phyloP scores from a whole-genome alignment of 169 alveolate genomes.

The Eimeria necatrix region DNA sequence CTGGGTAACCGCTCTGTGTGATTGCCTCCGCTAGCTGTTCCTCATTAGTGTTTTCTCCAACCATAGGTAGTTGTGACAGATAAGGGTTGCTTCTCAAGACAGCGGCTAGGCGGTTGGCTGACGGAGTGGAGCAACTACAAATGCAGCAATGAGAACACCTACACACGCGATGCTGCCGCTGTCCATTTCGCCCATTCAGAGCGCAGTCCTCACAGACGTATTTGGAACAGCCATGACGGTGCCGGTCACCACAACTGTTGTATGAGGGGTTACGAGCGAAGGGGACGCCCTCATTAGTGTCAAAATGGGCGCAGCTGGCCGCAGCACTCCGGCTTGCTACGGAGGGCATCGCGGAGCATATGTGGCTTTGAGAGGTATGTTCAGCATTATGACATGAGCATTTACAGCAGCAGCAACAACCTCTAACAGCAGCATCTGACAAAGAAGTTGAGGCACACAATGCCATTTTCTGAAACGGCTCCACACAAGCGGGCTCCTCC shows the following conservation, averaged over 20 bases:
- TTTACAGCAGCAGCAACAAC: constrained; percentile 63
- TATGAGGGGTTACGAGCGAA: neutral
- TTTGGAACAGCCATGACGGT: neutral
- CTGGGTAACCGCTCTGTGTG: constrained; percentile 52
- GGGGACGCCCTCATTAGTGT: neutral
- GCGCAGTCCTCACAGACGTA: neutral
- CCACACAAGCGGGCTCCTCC: neutral
- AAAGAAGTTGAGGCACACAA: constrained; percentile 9
- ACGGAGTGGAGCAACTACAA: constrained; percentile 9
- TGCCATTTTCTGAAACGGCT: constrained; percentile 10
- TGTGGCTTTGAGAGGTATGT: neutral
- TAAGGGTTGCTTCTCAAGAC: constrained; percentile 10
- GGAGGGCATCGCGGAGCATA: neutral
- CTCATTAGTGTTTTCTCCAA: constrained; percentile 25
- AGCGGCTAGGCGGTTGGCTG: neutral
- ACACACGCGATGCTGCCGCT: constrained; percentile 6
- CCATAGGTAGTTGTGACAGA: constrained; percentile 16
- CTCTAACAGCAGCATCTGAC: neutral
- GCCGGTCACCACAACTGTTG: neutral
- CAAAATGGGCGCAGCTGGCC: neutral
- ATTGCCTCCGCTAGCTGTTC: constrained; percentile 51
- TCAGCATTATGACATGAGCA: constrained; percentile 19
- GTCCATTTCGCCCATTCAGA: neutral
- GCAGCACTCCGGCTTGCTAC: neutral
- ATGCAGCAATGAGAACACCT: constrained; percentile 31